Base-by-base conservation (phyloP, 352 stramenopile species). In the Pythium biforme region DNA sequence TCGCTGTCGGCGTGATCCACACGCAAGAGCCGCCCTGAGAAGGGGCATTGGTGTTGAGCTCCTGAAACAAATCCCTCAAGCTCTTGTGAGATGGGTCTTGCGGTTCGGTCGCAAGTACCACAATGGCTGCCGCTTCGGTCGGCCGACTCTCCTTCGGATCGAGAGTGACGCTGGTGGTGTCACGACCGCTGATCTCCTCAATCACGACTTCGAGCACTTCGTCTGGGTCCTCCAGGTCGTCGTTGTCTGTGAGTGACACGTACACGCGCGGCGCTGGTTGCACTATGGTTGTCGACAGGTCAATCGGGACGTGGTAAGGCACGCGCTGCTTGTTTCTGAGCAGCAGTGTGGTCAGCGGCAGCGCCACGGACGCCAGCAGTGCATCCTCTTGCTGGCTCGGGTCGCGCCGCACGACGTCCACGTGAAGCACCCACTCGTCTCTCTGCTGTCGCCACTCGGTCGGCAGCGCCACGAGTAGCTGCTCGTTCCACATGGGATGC, bases 401-500 rank as follows among this genome's bases (percentile, higher is more conserved):
- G 14, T 79, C 75, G n/a, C 79, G 75, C 46, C 76, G 67, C 47
- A 94, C 75, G 40, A 94, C 55, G 48, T 94, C 82, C 27, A 94
- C 56, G 17, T 70, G 71, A 20, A 92, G 47, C n/a, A 62, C 39
- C 41, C 48, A 72, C 50, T 10, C n/a, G 23, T 14, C 48, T 12
- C 6, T 11, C 11, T 64, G 55, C 17, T 72, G 31, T 26, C 66
- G 64, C 74, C 76, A 83, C 20, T 73, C 70, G n/a, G 71, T 22
- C 0, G 81, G 80, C 26, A 91, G 51, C n/a, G 81, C 31, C 10
- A 90, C 64, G 2, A 78, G 69, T 6, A 94, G 65, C 53, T 92
- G 22, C 54, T 94, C 85, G 56, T 91, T 94, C 81, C 81, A 94
- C 17, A 63, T 52, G 11, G 75, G 73, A 7, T 63, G 59, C 15